A percentile compares a stretch with the other conserved stretches of the same genome.
phyloP scores from a whole-genome alignment of 2,329 filamentous ascomycete genomes.

The Aspergillus neotritici region DNA sequence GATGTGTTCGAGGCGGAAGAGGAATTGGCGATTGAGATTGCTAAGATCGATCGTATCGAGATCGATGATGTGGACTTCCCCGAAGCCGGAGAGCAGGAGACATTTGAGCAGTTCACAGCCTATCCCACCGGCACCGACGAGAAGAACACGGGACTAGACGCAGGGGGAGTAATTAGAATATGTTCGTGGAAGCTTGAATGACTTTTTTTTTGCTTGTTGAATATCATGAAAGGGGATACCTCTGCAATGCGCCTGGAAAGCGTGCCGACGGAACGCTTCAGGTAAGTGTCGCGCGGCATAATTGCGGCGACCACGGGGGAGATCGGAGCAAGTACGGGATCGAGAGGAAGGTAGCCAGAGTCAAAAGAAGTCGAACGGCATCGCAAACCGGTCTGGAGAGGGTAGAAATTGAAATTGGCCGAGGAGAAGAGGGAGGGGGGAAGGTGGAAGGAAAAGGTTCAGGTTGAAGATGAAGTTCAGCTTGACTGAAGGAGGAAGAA shows the following conservation, averaged over 20 bases:
- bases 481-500: too few relatives aligned
- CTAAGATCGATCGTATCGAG: conserved; percentile 97
- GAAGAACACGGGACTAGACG: conserved; percentile 71
- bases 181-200: neutral
- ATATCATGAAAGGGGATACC: too few relatives aligned
- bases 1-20: conserved; percentile 95
- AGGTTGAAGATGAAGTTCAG: neutral
- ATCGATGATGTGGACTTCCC: conserved; percentile 89
- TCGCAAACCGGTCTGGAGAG: conserved; percentile 7
- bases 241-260: conserved; percentile 37
- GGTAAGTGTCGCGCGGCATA: conserved; percentile 39
- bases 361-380: conserved; percentile 8
- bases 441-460: conserved; percentile 7
- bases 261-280: conserved; percentile 41
- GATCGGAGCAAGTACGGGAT: conserved; percentile 7
- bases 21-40: conserved; percentile 95
- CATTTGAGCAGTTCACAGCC: conserved; percentile 98
- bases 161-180: conserved; percentile 8
- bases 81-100: conserved; percentile 84
- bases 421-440: conserved; percentile 4
- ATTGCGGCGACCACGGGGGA: conserved; percentile 11
- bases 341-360: neutral
- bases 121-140: conserved; percentile 95
- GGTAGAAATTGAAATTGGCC: conserved; percentile 1
- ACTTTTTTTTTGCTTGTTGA: too few relatives aligned